Evolutionary conservation across 2,329 filamentous ascomycete species (phyloP), one percentile per base, ranked within the genome.

Genomic region (Alternaria sp.): DNA sequence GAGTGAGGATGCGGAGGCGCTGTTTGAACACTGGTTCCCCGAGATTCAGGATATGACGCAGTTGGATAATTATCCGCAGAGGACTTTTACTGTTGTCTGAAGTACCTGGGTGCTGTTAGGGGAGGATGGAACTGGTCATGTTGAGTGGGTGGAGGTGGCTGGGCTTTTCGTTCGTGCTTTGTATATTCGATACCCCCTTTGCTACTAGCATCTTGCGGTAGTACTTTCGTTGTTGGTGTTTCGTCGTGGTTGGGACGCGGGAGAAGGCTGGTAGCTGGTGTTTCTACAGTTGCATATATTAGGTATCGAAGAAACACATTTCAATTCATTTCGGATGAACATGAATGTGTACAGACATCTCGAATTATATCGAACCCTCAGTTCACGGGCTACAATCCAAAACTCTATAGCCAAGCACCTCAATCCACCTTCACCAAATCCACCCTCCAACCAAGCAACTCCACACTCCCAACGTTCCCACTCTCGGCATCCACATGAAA

Each of bases 41-140:
- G 74, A 79, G 18, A 67, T 79, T 11, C 71, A 78, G 46, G 76
- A 79, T 45, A 79, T 79, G 76, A 76, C 72, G 15, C 71, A 76
- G 33, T 61, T 79, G 20, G 77, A 79, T 43, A 74, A 73, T 15
- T 70, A 71, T 5, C 76, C 75, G 7, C 69, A 73, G 28, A 68
- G 68, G 25, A 73, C 70, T 6, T 78, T 78, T 51, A 74, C 73
- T 2, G 68, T 79, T 37, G 64, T 79, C 9, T 78, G 47, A 64
- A n/a, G 33, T 37, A n/a, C 15, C 7, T 37, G 15, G 33, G 33
- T 37, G 33, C 3, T 37, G 37, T 18, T 41, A 2, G 20, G 6
- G 30, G n/a, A 18, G 37, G 37, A 41, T 41, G 37, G 37, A 3
- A 18, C 15, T 18, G 3, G 37, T 6, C 55, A 7, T 28, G 23